Evolutionary conservation across 2,329 filamentous ascomycete species (phyloP), one percentile per base, ranked within the genome.

Genomic region (Clonostachys chloroleuca): DNA sequence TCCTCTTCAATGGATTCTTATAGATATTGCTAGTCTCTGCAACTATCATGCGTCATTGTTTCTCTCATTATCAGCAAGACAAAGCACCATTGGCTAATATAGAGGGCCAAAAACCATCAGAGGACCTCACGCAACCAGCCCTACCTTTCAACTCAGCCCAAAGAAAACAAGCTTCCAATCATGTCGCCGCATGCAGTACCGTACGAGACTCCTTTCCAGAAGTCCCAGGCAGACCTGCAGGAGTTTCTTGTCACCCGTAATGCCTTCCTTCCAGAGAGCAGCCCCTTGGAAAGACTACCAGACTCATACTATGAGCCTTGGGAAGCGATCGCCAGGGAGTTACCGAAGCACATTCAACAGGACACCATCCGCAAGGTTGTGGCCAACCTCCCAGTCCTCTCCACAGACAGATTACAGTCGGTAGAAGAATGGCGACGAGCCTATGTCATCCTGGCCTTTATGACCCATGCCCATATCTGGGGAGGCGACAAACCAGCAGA

Each of bases 391-490:
- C 85, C 87, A 0, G 63, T 89, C 1, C 73, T 96, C 1, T 84
- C 83, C 1, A 86, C 85, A 1, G 73, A 80, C 16, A 70, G 76
- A 6, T 72, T 96, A 6, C 62, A 65, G 5, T 77, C 75, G 3
- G 83, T 89, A 55, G 67, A 78, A 2, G 87, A 95, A 70, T 95
- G 89, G 89, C 77, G 86, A 53, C 76, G 91, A 54, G 90, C 90
- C 47, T 95, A 95, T 64, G 77, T 84, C 4, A 74, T 95, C 8
- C 72, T 96, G 40, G 82, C 80, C 0, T 94, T 95, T 58, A 77
- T 95, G 47, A 77, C 89, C 1, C 90, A 97, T 65, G 85, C 82
- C 10, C 95, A 96, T 65, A 83, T 96, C 17, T 97, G 92, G 92
- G 89, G 90, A 47, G 89, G 87, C 18, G 80, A 88, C 40, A 77